Evolutionary conservation across 2,329 filamentous ascomycete species (phyloP), one percentile per base, ranked within the genome.

Genomic region (Exophiala sideris): DNA sequence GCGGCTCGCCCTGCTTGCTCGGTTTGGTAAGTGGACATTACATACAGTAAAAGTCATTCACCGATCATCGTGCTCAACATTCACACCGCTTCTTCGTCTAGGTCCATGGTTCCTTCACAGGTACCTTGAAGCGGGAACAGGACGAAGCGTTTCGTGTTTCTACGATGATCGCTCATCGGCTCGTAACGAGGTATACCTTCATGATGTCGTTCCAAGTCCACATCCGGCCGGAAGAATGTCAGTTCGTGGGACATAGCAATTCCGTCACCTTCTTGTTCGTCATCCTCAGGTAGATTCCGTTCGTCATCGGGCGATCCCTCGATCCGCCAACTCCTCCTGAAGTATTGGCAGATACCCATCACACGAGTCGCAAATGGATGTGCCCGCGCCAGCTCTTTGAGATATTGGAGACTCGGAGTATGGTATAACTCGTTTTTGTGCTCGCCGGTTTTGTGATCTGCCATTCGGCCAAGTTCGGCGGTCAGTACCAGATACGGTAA

Each of bases 401-500:
- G 46, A 18, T 48, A 48, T 9, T 21, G 33, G 12, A 38, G 36
- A 11, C 46, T 24, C 2, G 46, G 16, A 12, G 21, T 39, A 6
- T 29, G 33, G 18, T 39, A 40, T 8, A 32, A n/a, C 11, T 21
- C 12, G 18, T 10, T n/a, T 18, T n/a, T 14, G 21, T 40, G 16
- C 5, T 14, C 18, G 24, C 34, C 12, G 10, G 32, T 44, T 9
- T 29, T 44, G 41, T 44, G 41, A 12, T 51, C 39, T 36, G 35
- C 41, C 39, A 51, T 45, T 18, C 39, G 24, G 6, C 20, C 48
- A 16, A 51, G 40, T 33, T 51, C 48, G 9, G 48, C 48, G 8
- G n/a, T 35, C 29, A 51, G 20, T 24, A 51, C 29, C 14, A 51
- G n/a, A 20, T 51, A 51, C 39, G 48, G 48, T 9, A 44, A 21